Conservation (phyloP, 202 grass and related monocot genomes). For the Eragrostis tef region DNA sequence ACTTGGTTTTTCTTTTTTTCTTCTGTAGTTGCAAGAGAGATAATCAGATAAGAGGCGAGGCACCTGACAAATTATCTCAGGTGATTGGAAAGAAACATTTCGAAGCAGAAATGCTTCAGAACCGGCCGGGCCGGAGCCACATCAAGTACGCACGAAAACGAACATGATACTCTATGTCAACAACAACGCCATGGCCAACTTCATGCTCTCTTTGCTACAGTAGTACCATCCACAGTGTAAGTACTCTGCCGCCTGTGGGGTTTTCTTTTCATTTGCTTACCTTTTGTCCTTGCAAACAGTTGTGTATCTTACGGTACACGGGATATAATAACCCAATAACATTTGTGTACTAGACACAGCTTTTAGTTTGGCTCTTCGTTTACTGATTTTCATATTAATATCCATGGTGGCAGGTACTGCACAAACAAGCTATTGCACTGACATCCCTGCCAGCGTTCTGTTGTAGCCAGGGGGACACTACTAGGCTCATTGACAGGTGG, state of each 20-base stretch:
- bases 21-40: background rate
- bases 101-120: conserved; percentile 21
- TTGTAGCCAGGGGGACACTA: background rate
- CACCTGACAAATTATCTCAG: conserved; percentile 28
- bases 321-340: background rate
- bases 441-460: conserved; percentile 20
- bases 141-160: background rate
- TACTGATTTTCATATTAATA: background rate
- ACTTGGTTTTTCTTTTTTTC: background rate
- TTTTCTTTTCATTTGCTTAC: background rate
- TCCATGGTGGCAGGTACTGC: conserved; percentile 14
- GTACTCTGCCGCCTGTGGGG: background rate
- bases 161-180: conserved; percentile 8
- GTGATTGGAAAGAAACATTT: conserved; percentile 13
- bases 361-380: background rate
- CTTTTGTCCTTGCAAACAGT: conserved; percentile 28
- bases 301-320: background rate
- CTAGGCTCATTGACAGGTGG: background rate
- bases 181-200: background rate
- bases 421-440: background rate
- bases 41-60: background rate
- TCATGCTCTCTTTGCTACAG: background rate
- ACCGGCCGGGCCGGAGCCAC: background rate
- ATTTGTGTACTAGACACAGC: background rate
- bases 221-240: background rate